Evolutionary conservation across 352 stramenopile species (phyloP).

Genomic region (Elongisporangium undulatum): DNA sequence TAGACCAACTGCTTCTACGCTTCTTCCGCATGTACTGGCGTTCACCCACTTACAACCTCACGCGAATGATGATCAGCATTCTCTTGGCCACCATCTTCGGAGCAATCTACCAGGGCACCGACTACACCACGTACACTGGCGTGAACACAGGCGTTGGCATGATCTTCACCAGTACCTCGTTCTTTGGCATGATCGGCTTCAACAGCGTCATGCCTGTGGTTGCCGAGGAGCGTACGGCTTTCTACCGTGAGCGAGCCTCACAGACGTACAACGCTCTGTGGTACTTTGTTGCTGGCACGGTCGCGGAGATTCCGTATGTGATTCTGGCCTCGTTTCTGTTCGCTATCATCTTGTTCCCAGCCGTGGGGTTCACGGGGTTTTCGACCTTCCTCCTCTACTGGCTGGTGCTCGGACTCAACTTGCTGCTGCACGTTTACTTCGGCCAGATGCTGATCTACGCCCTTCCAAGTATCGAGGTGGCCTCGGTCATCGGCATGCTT

Average conservation of each 20-base stretch:
- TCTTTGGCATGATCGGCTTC: slow-evolving; percentile 77
- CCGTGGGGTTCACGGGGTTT: slow-evolving; percentile 32
- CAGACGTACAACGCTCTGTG: slow-evolving; percentile 86
- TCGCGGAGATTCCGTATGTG: slow-evolving; percentile 76
- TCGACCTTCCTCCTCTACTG: slow-evolving; percentile 34
- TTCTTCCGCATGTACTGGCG: slow-evolving; percentile 78
- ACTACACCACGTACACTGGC: slow-evolving; percentile 42
- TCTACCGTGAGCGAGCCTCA: slow-evolving; percentile 89
- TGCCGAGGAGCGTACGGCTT: slow-evolving; percentile 82
- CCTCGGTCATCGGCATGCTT: slow-evolving; percentile 31
- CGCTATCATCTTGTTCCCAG: slow-evolving; percentile 36
- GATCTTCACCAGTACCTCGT: slow-evolving; percentile 82
- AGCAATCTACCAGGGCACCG: slow-evolving; percentile 60
- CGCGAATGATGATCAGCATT: slow-evolving; percentile 61
- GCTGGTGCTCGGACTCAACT: slow-evolving; percentile 37
- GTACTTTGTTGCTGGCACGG: slow-evolving; percentile 74
- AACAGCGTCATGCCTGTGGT: slow-evolving; percentile 77
- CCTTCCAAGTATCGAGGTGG: slow-evolving; percentile 36
- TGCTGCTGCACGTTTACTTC: slow-evolving; percentile 45
- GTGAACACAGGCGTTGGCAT: slow-evolving; percentile 52
- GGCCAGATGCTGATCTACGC: slow-evolving; percentile 45
- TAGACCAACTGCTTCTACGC: slow-evolving; percentile 28
- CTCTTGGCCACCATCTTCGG: slow-evolving; percentile 73
- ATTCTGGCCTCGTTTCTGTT: slow-evolving; percentile 32
- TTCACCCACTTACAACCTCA: slow-evolving; percentile 83